Base-by-base conservation (phyloP, 163 green algal genomes). In the Scenedesmus sp. region DNA sequence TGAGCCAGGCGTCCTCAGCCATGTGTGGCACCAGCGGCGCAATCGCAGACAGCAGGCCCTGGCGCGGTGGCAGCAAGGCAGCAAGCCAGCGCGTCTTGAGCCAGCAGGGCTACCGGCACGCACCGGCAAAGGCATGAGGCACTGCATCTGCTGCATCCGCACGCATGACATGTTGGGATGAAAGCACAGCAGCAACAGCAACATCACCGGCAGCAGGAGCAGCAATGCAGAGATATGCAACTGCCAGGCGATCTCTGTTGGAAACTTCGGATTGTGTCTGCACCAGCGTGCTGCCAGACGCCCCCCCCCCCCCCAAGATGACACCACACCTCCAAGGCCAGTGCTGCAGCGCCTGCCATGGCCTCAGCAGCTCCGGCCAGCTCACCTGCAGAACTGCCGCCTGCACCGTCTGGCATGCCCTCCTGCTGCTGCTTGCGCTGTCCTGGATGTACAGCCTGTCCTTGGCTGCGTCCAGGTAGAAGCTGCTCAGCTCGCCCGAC, bases 401-500 rank as follows among this genome's bases (percentile, higher is more conserved):
- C 83, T 99, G 87, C 42, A 99, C 97, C 0, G 98, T 99, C 95
- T 99, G 98, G 92, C 96, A 98, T 4, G 96, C 92, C 16, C 97
- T 94, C 18, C 98, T 96, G 26, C 96, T 94, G 43, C 91, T 80
- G 40, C 94, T 95, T 82, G 88, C 87, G 1, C 78, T 49, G 0
- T 20, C 92, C 6, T 94, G 93, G 70, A 99, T 97, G 95, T 99
- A 99, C 81, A 99, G 94, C 7, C 98, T 91, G 95, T 99, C 97
- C 93, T 99, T 99, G 80, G 94, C 96, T 0, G 98, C 94, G 93
- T 99, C 98, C 59, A 99, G 95, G 93, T 99, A 99, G 89, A 99
- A 99, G 95, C 97, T 98, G 86, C 95, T 98, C 30, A 99, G 94
- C 30, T 92, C 89, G 20, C 72, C 83, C 40, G 83, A 83, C 68